Evolutionary conservation across 73 alveolate species (phyloP).

Genomic region (Durusdinium trenchii): DNA sequence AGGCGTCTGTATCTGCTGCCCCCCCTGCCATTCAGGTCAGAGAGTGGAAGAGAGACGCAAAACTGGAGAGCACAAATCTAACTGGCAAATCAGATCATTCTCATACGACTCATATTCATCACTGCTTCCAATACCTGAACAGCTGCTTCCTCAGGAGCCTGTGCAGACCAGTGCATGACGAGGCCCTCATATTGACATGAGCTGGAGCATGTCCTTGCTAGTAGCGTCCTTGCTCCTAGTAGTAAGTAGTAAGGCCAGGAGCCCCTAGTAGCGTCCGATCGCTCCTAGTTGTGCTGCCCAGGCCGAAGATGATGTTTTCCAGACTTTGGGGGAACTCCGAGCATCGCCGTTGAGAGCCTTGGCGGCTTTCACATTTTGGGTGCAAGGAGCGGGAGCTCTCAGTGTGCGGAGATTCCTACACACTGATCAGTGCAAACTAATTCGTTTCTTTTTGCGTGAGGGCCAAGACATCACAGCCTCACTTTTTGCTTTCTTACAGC

Average conservation of each 20-base stretch:
- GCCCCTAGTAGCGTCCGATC: too few relatives aligned
- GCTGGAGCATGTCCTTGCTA: neutral
- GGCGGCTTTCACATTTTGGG: slow-evolving; percentile 65
- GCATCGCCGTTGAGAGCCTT: slow-evolving; percentile 64
- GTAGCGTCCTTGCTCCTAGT: too few relatives aligned
- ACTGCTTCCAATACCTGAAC: too few relatives aligned
- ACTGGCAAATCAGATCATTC: too few relatives aligned
- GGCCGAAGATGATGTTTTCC: slow-evolving; percentile 62
- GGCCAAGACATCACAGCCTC: too few relatives aligned
- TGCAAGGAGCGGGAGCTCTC: slow-evolving; percentile 24
- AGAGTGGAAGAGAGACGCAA: neutral
- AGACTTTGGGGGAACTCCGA: neutral
- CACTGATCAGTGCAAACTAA: slow-evolving; percentile 34
- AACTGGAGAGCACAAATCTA: too few relatives aligned
- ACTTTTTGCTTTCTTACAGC: slow-evolving; percentile 55
- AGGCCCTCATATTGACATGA: neutral
- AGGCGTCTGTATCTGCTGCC: neutral
- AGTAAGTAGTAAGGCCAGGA: too few relatives aligned
- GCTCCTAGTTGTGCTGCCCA: too few relatives aligned
- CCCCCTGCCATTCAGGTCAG: slow-evolving; percentile 46
- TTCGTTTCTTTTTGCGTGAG: slow-evolving; percentile 19
- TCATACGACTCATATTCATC: too few relatives aligned
- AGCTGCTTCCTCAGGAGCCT: neutral
- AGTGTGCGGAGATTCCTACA: neutral
- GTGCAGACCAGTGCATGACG: slow-evolving; percentile 61